These are phyloP conservation scores for Vicia villosa DNA, from an alignment of 306 rosid species.

Conservation along the genomic window DNA sequence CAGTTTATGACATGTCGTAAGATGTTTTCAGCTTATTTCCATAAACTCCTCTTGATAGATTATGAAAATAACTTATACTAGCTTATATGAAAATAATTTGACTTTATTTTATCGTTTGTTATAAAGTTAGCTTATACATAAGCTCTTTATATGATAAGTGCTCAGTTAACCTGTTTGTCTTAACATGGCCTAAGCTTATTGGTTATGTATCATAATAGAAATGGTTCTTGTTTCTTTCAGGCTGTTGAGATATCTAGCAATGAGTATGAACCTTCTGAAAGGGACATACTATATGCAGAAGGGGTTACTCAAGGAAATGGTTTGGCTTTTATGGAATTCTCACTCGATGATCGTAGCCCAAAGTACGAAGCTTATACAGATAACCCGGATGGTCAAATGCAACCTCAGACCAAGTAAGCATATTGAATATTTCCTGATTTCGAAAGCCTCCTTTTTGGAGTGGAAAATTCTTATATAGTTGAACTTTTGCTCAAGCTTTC, in stretches of 20 bases:
- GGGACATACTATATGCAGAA: conserved; percentile 93
- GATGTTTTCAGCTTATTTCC: neutral
- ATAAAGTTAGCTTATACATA: neutral
- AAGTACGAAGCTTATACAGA: conserved; percentile 80
- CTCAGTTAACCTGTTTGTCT: neutral
- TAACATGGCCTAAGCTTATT: neutral
- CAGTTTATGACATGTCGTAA: neutral
- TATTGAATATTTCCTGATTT: conserved; percentile 12
- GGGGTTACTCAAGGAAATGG: conserved; percentile 99
- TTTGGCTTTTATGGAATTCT: conserved; percentile 92
- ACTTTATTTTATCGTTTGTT: neutral
- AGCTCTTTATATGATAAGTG: neutral
- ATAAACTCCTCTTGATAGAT: neutral
- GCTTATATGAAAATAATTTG: neutral
- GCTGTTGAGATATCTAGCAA: conserved; percentile 97
- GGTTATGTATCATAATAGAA: neutral
- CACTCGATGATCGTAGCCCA: conserved; percentile 87
- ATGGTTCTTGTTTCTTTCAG: conserved; percentile 48
- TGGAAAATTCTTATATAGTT: neutral
- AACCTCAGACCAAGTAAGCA: conserved; percentile 74
- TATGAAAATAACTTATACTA: neutral
- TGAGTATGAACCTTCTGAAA: conserved; percentile 93
- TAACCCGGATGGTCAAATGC: conserved; percentile 76
- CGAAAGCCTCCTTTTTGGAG: neutral
- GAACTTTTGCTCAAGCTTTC: neutral